A percentile compares a stretch with the other conserved stretches of the same genome.
phyloP scores from a whole-genome alignment of 257 asterid species.

The Ligustrum vulgare region DNA sequence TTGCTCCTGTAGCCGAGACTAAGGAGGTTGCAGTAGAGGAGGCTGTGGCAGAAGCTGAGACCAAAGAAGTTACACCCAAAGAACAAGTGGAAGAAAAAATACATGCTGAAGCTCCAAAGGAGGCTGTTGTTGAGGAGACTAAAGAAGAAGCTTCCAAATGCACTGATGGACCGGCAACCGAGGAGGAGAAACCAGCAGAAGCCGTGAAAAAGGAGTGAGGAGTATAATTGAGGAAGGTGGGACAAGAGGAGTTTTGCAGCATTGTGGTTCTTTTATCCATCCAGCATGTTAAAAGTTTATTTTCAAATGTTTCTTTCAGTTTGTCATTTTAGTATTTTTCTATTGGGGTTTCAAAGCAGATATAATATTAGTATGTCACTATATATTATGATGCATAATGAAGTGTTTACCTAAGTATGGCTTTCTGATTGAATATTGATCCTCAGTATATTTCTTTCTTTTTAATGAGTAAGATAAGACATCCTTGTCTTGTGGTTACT shows the following conservation, averaged over 20 bases:
- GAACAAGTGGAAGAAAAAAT: slow-evolving; percentile 19
- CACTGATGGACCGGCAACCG: background rate
- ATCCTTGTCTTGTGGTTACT: too few relatives aligned
- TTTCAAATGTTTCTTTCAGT: slow-evolving; percentile 6
- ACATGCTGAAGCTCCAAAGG: slow-evolving; percentile 16
- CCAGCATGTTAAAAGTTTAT: background rate
- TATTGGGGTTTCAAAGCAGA: slow-evolving; percentile 8
- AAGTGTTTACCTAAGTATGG: too few relatives aligned
- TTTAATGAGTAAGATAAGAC: too few relatives aligned
- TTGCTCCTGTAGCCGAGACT: slow-evolving; percentile 31
- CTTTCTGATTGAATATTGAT: too few relatives aligned
- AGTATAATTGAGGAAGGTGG: background rate
- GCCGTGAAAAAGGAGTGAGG: slow-evolving; percentile 36
- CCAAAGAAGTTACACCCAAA: slow-evolving; percentile 5
- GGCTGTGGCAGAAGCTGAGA: slow-evolving; percentile 22
- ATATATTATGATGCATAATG: background rate
- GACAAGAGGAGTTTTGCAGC: too few relatives aligned
- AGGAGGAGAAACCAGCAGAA: slow-evolving; percentile 21
- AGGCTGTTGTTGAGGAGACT: slow-evolving; percentile 26
- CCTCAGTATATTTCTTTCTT: too few relatives aligned
- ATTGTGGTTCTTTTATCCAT: background rate
- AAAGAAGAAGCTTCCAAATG: slow-evolving; percentile 4
- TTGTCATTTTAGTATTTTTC: background rate
- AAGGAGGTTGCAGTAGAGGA: slow-evolving; percentile 23
- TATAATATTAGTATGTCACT: too few relatives aligned